phyloP scores from a whole-genome alignment of 2,329 filamentous ascomycete genomes.

The Chaetomiaceae sp. region DNA sequence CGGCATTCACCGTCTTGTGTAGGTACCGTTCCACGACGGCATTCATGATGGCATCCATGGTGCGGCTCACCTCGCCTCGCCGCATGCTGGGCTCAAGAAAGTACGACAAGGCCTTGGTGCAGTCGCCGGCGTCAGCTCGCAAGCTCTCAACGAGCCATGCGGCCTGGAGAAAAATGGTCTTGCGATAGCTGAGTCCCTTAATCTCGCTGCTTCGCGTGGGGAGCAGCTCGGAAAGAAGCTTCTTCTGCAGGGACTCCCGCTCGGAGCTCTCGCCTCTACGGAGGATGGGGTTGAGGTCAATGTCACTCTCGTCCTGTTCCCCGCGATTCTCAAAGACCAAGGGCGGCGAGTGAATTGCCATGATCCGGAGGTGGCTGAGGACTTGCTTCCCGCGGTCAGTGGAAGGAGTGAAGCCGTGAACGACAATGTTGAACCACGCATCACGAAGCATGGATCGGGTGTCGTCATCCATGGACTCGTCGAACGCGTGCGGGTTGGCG shows the following conservation, averaged over 20 bases:
- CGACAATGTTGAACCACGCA: conserved; percentile 96
- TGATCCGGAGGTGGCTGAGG: conserved; percentile 69
- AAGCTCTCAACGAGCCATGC: conserved; percentile 86
- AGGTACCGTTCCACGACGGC: conserved; percentile 77
- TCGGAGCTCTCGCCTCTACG: conserved; percentile 79
- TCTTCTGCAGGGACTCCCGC: conserved; percentile 75
- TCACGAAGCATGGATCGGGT: conserved; percentile 73
- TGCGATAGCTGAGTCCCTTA: conserved; percentile 77
- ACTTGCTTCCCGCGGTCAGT: conserved; percentile 71
- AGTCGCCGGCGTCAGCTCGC: conserved; percentile 81
- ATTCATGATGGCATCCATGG: conserved; percentile 61
- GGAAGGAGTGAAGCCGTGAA: conserved; percentile 79
- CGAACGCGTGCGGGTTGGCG: conserved; percentile 51
- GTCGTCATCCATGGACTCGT: conserved; percentile 57
- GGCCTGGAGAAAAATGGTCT: conserved; percentile 87
- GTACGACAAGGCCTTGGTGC: conserved; percentile 83
- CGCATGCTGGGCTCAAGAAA: conserved; percentile 89
- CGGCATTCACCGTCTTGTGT: conserved; percentile 65
- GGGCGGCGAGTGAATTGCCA: conserved; percentile 83
- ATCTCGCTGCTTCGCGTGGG: conserved; percentile 76
- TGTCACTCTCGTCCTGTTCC: conserved; percentile 89
- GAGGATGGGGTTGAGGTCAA: conserved; percentile 91
- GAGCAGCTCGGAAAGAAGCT: conserved; percentile 66
- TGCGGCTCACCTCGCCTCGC: conserved; percentile 56
- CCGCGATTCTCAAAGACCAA: conserved; percentile 84